Evolutionary conservation across 441 rosid genomes (phyloP), one percentile per base, ranked within the genome.

Genomic region (Manihot esculenta): DNA sequence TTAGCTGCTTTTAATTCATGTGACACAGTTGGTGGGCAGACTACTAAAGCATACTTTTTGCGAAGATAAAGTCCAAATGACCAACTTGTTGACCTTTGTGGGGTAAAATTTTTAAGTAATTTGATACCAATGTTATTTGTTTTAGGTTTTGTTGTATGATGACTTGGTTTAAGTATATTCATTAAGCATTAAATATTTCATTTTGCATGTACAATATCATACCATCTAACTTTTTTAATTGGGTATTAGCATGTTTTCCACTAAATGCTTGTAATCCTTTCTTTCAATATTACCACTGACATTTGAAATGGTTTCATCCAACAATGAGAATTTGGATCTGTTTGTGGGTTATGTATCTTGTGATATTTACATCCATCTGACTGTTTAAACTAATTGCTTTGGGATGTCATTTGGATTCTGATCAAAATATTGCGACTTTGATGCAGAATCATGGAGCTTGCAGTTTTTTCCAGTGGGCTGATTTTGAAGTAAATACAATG

Each of bases 371-470:
- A 33, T 7, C 11, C 17, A 55, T 20, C 49, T 35, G 7, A 2
- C 11, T 0, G 14, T 63, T 45, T 63, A 10, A 17, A n/a, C 0
- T 54, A 17, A 53, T 7, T 66, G 23, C 18, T 30, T 14, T 18
- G 14, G 12, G 11, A 10, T 35, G 60, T 61, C 58, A 12, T 41
- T 27, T 24, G 27, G 68, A 13, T 64, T 8, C 48, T 69, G 15
- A 69, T 64, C 27, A 15, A 45, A 64, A 23, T 49, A 20, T 70
- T 51, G 44, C 51, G 70, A 59, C 57, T 57, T 20, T 72, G 49
- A 45, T 68, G 15, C 72, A 82, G 85, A 72, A 78, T 26, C 64
- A 14, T 27, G 81, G 85, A 62, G 79, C 81, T 48, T 82, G 85
- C 68, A 17, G 7, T 13, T 82, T 77, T 57, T 24, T 62, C 13